A percentile compares a stretch with the other conserved stretches of the same genome.
Conservation (phyloP, 495 filamentous ascomycete species). For the Xylaria curta region DNA sequence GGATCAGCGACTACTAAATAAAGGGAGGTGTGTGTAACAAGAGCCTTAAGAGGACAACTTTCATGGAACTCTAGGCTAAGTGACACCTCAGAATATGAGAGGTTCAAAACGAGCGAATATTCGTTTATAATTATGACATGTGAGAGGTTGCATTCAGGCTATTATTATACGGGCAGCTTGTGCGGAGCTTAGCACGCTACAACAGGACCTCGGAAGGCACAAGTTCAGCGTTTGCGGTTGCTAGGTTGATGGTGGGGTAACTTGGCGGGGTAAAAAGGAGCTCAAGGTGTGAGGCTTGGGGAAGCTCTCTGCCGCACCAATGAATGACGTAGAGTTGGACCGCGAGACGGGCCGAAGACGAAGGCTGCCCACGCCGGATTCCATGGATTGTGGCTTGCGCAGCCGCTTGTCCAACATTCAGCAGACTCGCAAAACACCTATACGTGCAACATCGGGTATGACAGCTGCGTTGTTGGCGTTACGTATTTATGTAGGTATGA, state of each 20-base stretch:
- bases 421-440: neutral
- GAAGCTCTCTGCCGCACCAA: constrained; percentile 18
- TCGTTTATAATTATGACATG: neutral
- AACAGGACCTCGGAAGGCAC: neutral
- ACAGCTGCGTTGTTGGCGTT: neutral
- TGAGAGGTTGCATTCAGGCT: constrained; percentile 26
- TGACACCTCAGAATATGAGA: neutral
- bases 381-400: neutral
- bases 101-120: constrained; percentile 3
- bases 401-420: neutral
- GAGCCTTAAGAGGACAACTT: neutral
- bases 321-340: constrained; percentile 23
- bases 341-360: constrained; percentile 4
- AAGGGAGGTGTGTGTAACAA: neutral
- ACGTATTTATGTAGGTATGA: neutral
- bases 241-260: constrained; percentile 20
- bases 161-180: constrained; percentile 13
- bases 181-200: constrained; percentile 17
- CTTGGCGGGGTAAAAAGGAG: constrained; percentile 21
- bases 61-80: neutral
- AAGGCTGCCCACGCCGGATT: neutral
- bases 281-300: neutral
- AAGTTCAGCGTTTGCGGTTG: neutral
- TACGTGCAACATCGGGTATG: neutral
- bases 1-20: neutral